Evolutionary conservation across 805 yeast species (phyloP).

Genomic region (Yamadazyma ubonensis): DNA sequence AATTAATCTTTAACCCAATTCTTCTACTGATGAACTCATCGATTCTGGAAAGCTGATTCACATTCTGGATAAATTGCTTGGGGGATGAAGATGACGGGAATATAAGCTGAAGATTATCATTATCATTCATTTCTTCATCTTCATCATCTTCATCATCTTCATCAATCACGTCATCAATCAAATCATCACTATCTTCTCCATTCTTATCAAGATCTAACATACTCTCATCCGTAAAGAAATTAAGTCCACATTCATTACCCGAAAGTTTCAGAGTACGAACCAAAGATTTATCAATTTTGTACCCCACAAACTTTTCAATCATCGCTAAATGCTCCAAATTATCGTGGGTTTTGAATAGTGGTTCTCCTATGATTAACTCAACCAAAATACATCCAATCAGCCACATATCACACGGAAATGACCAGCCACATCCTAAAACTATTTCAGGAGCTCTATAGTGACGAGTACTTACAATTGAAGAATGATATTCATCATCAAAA

Average conservation of each 20-base stretch:
- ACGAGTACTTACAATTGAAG: slow-evolving; percentile 87
- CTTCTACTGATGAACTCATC: slow-evolving; percentile 45
- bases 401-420: slow-evolving; percentile 97
- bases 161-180: slow-evolving; percentile 14
- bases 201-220: slow-evolving; percentile 6
- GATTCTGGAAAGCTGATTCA: slow-evolving; percentile 40
- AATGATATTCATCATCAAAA: slow-evolving; percentile 90
- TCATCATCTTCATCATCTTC: slow-evolving; percentile 5
- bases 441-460: slow-evolving; percentile 98
- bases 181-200: slow-evolving; percentile 12
- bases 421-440: slow-evolving; percentile 93
- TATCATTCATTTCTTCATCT: slow-evolving; percentile 16
- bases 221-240: slow-evolving; percentile 29
- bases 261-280: slow-evolving; percentile 32
- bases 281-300: slow-evolving; percentile 46
- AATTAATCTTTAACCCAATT: slow-evolving; percentile 39
- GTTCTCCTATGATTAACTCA: slow-evolving; percentile 91
- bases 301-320: slow-evolving; percentile 80
- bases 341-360: slow-evolving; percentile 92
- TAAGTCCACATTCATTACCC: slow-evolving; percentile 42
- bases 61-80: slow-evolving; percentile 36
- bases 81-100: slow-evolving; percentile 43
- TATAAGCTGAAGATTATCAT: slow-evolving; percentile 28
- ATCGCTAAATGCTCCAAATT: slow-evolving; percentile 91
- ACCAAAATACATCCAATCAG: slow-evolving; percentile 91